Evolutionary conservation across 2,329 filamentous ascomycete genomes (phyloP).

Genomic region (Cytospora schulzeri): DNA sequence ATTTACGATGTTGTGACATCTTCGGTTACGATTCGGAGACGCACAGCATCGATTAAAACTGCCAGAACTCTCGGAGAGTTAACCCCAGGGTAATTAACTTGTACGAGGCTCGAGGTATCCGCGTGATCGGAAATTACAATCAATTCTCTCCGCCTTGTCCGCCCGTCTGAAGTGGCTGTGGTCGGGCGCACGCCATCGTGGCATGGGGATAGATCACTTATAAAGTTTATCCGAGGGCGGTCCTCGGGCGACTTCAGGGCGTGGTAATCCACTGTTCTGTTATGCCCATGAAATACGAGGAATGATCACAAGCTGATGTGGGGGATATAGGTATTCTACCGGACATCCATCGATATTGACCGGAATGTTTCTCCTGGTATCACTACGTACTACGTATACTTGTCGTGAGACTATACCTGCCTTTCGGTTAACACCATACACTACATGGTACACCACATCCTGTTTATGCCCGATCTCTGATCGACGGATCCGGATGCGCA

Average conservation of each 20-base stretch:
- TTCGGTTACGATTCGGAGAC: not conserved
- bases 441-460: not conserved
- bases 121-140: slow-evolving; percentile 10
- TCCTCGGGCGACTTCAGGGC: not conserved
- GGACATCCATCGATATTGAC: not conserved
- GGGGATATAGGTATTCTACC: no score
- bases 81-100: not conserved
- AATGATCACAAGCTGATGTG: no score
- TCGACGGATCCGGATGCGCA: not conserved
- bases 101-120: slow-evolving; percentile 17
- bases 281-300: not conserved
- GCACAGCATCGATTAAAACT: slow-evolving; percentile 20
- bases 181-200: not conserved
- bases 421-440: not conserved
- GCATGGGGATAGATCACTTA: not conserved
- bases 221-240: not conserved
- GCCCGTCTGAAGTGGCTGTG: not conserved
- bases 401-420: not conserved
- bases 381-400: not conserved
- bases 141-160: slow-evolving; percentile 4
- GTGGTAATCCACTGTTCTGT: not conserved
- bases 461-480: not conserved
- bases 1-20: not conserved
- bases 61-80: slow-evolving; percentile 6
- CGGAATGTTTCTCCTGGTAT: not conserved